Evolutionary conservation across 2,329 filamentous ascomycete species (phyloP), one percentile per base, ranked within the genome.

Genomic region (Emmonsiellopsis sp.): DNA sequence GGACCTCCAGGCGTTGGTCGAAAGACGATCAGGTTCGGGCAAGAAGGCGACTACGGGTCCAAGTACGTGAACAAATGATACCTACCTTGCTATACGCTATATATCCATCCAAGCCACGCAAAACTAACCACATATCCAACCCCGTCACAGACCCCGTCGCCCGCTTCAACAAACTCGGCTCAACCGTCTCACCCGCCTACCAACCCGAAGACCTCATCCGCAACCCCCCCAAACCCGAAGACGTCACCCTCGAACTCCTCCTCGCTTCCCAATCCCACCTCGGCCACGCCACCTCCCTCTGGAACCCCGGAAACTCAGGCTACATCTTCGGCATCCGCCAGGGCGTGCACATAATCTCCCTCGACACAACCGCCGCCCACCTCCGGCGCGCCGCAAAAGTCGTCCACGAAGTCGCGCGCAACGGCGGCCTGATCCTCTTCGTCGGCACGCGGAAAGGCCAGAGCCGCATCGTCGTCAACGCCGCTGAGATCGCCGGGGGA

Each of bases 281-380:
- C 70, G 93, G 93, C 58, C 93, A 98, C 73, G 82, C 87, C 64
- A 92, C 87, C 0, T 88, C 88, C 57, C 79, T 91, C 49, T 98
- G 93, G 93, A 95, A 98, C 73, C 91, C 93, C 9, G 85, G 83
- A 51, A 98, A 97, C 74, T 85, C 90, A 59, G 82, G 87, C 61
- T 97, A 97, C 74, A 97, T 98, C 68, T 91, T 88, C 68, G 93
- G 93, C 62, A 82, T 95, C 57, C 81, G 93, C 44, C 81, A 93
- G 61, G 89, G 87, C 13, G 85, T 95, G 57, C 92, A 96, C 73
- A 90, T 98, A 68, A 95, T 98, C 70, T 87, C 86, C 8, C 83
- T 97, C 3, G 93, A 98, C 68, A 80, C 83, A 56, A 97, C 88
- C 34, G 89, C 90, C 11, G 86, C 90, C 13, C 86, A 97, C 71